Conservation (phyloP, 176 grass and related monocot species). For the Oryza punctata region DNA sequence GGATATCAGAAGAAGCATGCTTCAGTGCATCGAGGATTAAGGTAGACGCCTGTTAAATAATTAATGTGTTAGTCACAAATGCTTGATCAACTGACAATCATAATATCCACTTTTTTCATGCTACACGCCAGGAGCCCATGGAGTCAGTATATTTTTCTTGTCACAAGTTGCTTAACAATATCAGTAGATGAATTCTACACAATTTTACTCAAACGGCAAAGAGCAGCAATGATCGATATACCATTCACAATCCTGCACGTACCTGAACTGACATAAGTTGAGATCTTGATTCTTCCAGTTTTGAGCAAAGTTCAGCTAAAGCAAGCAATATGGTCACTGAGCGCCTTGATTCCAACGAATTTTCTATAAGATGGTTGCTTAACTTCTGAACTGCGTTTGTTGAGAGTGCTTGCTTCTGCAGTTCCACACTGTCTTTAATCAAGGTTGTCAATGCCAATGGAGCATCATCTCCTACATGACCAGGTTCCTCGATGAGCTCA, state of each 20-base stretch:
- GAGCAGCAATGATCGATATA: not conserved
- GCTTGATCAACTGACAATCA: not conserved
- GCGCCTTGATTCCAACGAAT: slow-evolving; percentile 61
- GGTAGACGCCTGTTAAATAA: slow-evolving; percentile 60
- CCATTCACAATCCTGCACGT: slow-evolving; percentile 24
- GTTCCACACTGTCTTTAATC: slow-evolving; percentile 78
- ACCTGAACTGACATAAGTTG: slow-evolving; percentile 65
- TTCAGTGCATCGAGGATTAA: slow-evolving; percentile 85
- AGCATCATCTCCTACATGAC: slow-evolving; percentile 84
- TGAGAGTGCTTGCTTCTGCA: slow-evolving; percentile 84
- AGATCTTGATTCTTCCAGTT: slow-evolving; percentile 79
- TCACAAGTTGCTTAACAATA: slow-evolving; percentile 15
- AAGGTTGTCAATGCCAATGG: slow-evolving; percentile 82
- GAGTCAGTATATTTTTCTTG: slow-evolving; percentile 15
- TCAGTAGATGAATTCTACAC: slow-evolving; percentile 21
- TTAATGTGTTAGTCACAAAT: slow-evolving; percentile 27
- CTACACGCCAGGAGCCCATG: not conserved
- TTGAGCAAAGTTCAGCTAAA: slow-evolving; percentile 94
- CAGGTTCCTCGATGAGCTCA: slow-evolving; percentile 88
- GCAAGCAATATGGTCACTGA: slow-evolving; percentile 82
- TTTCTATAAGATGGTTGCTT: slow-evolving; percentile 61
- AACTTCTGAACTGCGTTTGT: slow-evolving; percentile 78
- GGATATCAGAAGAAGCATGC: slow-evolving; percentile 80
- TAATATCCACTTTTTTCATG: slow-evolving; percentile 18
- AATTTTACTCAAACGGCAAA: slow-evolving; percentile 31